A percentile compares a stretch with the other conserved stretches of the same genome.
These are phyloP conservation scores for Erythrobasidium hasegawianum DNA, from an alignment of 1,284 basidiomycete genomes.

Conservation along the genomic window DNA sequence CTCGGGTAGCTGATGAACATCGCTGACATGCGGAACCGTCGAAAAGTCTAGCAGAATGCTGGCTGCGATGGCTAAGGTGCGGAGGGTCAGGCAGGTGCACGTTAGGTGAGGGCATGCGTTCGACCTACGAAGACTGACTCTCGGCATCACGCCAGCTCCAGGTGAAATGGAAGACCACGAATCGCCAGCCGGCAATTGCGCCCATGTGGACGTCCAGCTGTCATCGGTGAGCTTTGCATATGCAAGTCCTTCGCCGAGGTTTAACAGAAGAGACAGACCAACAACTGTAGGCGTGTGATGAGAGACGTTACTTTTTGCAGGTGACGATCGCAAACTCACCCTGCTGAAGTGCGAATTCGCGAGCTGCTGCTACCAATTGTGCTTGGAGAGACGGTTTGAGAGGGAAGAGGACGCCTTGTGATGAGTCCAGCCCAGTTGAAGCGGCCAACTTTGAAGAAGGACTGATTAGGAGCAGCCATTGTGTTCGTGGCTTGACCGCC, in stretches of 20 bases:
- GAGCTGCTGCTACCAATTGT: constrained; percentile 1
- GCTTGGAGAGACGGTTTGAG: constrained; percentile 5
- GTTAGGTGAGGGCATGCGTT: too few species aligned
- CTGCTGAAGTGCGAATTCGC: neutral
- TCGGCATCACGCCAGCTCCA: too few species aligned
- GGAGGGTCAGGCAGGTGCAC: neutral
- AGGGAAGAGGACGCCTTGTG: constrained; percentile 1
- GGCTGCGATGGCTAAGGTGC: neutral
- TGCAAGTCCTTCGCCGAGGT: neutral
- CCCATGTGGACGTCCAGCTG: constrained; percentile 6
- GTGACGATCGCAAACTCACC: neutral
- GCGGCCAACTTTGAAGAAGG: neutral
- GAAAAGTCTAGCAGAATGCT: neutral
- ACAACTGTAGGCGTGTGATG: neutral
- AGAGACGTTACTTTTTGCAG: too few species aligned
- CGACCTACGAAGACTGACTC: too few species aligned
- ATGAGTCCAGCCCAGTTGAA: neutral
- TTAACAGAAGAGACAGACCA: neutral
- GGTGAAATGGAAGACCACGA: too few species aligned
- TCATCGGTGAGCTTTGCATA: constrained; percentile 1
- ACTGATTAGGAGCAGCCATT: constrained; percentile 3
- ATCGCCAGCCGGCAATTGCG: neutral
- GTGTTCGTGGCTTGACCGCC: neutral
- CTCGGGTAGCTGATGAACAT: too few species aligned
- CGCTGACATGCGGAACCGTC: neutral